A percentile compares a stretch with the other conserved stretches of the same genome.
Evolutionary conservation across 208 protist genomes (phyloP).

Genomic region (Trypanosoma lewisi): DNA sequence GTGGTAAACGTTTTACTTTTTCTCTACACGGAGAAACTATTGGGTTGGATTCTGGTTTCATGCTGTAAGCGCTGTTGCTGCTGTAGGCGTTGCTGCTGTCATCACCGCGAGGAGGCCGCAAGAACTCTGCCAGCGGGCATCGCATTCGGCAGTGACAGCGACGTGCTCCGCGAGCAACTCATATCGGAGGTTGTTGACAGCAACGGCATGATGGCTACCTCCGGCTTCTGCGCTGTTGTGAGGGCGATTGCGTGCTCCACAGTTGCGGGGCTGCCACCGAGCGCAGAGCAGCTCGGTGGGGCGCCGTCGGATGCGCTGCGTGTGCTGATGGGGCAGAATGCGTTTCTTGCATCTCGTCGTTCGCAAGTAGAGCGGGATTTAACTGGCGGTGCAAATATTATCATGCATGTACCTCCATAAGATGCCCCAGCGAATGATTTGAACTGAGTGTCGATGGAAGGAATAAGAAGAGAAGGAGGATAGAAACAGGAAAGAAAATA

Average conservation of each 20-base stretch:
- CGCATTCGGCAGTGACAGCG: conserved; percentile 2
- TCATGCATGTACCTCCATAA: background rate
- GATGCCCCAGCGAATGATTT: background rate
- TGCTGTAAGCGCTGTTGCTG: conserved; percentile 3
- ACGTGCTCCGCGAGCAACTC: background rate
- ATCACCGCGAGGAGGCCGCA: background rate
- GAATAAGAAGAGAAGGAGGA: background rate
- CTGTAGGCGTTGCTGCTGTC: background rate
- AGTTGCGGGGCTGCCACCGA: conserved; percentile 9
- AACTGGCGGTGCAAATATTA: background rate
- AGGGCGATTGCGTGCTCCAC: conserved; percentile 20
- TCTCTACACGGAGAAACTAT: conserved; percentile 13
- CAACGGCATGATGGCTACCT: conserved; percentile 9
- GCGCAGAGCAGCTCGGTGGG: background rate
- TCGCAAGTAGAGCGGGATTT: too few species aligned
- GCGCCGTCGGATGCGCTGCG: background rate
- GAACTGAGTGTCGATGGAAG: background rate
- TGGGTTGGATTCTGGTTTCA: background rate
- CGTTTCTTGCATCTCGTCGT: too few species aligned
- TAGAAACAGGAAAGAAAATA: background rate
- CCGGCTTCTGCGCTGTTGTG: conserved; percentile 21
- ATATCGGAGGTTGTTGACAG: background rate
- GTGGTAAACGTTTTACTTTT: conserved; percentile 15
- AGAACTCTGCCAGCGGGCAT: background rate
- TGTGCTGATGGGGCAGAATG: background rate